Percentiles rank a stretch among this genome's conserved stretches.
Evolutionary conservation across 2,329 filamentous ascomycete species (phyloP).

Genomic region (Aspergillus ochraceus): DNA sequence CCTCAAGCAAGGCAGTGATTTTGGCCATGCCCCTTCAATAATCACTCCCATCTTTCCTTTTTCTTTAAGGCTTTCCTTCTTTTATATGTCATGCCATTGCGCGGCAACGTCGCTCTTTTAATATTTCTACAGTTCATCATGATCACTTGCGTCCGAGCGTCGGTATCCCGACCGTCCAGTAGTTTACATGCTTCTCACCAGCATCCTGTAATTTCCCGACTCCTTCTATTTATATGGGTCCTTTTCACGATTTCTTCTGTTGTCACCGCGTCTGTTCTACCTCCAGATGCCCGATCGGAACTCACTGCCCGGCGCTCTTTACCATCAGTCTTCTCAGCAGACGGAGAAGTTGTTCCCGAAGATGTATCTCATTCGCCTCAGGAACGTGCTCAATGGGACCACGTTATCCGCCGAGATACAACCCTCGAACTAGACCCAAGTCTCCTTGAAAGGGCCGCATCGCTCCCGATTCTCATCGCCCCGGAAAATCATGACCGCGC

Average conservation of each 20-base stretch:
- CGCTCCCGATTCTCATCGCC: slow-evolving; percentile 1
- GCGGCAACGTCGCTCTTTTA: neutral
- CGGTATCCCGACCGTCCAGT: neutral
- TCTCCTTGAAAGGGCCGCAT: neutral
- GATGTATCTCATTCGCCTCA: slow-evolving; percentile 13
- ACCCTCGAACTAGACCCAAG: slow-evolving; percentile 2
- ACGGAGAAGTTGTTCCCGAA: slow-evolving; percentile 18
- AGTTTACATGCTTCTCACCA: neutral
- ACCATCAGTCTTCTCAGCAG: slow-evolving; percentile 2
- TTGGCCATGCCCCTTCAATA: neutral
- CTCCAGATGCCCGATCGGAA: slow-evolving; percentile 13
- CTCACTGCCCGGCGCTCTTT: neutral
- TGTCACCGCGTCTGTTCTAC: slow-evolving; percentile 16
- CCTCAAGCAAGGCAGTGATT: neutral
- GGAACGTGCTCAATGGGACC: slow-evolving; percentile 5
- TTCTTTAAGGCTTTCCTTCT: neutral
- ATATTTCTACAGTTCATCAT: neutral
- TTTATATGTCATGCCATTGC: neutral
- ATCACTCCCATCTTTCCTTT: neutral
- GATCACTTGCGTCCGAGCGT: neutral
- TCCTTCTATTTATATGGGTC: neutral
- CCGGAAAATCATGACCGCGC: neutral
- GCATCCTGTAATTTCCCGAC: neutral
- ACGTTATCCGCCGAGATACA: neutral
- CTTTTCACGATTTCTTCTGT: slow-evolving; percentile 7